A percentile compares a stretch with the other conserved stretches of the same genome.
Evolutionary conservation across 1,139 yeast genomes (phyloP).

Genomic region (Entelexis paramagnoliae): DNA sequence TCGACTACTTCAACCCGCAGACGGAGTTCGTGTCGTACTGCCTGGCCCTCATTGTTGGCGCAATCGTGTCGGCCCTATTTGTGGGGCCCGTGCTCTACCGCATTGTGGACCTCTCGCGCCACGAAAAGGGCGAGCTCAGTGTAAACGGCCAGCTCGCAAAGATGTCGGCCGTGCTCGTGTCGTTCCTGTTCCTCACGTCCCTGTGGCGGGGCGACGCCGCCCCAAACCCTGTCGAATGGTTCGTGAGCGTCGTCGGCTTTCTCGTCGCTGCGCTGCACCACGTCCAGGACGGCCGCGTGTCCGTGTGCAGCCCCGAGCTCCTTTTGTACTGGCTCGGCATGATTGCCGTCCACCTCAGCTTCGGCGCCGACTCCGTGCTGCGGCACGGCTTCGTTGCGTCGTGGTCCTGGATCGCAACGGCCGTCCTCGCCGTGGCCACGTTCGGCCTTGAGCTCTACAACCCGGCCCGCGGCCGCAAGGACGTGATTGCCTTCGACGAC

Average conservation of each 20-base stretch:
- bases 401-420: background rate
- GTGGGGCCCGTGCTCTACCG: conserved; percentile 17
- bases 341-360: conserved; percentile 12
- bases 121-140: conserved; percentile 18
- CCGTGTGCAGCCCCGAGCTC: conserved; percentile 21
- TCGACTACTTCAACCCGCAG: conserved; percentile 18
- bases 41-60: conserved; percentile 15
- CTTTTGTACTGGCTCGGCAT: conserved; percentile 23
- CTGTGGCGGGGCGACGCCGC: background rate
- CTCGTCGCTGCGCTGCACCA: conserved; percentile 15
- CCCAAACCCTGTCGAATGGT: conserved; percentile 16
- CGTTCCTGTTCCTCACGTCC: conserved; percentile 14
- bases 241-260: conserved; percentile 7
- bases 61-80: conserved; percentile 7
- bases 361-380: conserved; percentile 19
- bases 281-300: conserved; percentile 25
- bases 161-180: conserved; percentile 15
- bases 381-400: background rate
- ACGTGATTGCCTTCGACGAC: conserved; percentile 36
- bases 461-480: background rate
- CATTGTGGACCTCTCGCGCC: conserved; percentile 12
- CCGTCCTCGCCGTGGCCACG: conserved; percentile 5
- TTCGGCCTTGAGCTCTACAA: conserved; percentile 15
- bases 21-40: conserved; percentile 23
- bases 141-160: conserved; percentile 21